phyloP scores from a whole-genome alignment of 2,329 filamentous ascomycete genomes.

The Coccinonectria pachysandricola region DNA sequence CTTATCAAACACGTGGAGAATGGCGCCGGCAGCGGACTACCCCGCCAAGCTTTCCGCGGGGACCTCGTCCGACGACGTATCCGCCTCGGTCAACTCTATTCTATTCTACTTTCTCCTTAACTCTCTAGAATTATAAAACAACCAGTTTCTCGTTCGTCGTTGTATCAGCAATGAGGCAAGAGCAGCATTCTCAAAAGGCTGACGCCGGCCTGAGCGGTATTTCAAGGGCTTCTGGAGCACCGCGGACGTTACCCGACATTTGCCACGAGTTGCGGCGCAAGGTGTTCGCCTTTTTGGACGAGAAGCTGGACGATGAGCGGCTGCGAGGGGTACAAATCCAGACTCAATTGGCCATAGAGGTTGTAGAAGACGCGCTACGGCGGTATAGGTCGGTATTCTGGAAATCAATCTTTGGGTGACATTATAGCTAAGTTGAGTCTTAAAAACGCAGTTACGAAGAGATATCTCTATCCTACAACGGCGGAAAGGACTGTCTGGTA shows the following conservation, averaged over 20 bases:
- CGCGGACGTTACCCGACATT: conserved; percentile 26
- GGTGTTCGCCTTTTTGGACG: conserved; percentile 55
- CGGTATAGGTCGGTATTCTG: conserved; percentile 52
- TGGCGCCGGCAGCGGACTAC: too few species aligned
- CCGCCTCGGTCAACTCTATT: too few species aligned
- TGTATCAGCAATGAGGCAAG: too few species aligned
- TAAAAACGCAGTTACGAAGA: conserved; percentile 52
- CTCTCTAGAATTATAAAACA: too few species aligned
- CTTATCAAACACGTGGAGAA: too few species aligned
- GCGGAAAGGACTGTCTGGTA: conserved; percentile 94
- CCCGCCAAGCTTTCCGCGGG: too few species aligned
- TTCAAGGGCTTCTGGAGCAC: conserved; percentile 5
- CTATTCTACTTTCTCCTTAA: too few species aligned
- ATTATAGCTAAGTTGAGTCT: conserved; percentile 2
- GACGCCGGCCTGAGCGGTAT: too few species aligned
- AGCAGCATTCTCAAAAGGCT: too few species aligned
- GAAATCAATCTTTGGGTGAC: conserved; percentile 2
- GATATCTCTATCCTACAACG: conserved; percentile 89
- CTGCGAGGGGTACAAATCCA: conserved; percentile 62
- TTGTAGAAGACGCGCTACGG: conserved; percentile 65
- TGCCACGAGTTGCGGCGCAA: conserved; percentile 46
- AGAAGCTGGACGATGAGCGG: conserved; percentile 43
- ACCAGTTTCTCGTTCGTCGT: too few species aligned
- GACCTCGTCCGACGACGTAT: too few species aligned
- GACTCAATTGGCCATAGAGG: conserved; percentile 58